Percentiles rank a stretch among this genome's conserved stretches.
These are phyloP conservation scores for Vitis hybrid DNA, from an alignment of 177 flowering plant genomes.

Conservation along the genomic window DNA sequence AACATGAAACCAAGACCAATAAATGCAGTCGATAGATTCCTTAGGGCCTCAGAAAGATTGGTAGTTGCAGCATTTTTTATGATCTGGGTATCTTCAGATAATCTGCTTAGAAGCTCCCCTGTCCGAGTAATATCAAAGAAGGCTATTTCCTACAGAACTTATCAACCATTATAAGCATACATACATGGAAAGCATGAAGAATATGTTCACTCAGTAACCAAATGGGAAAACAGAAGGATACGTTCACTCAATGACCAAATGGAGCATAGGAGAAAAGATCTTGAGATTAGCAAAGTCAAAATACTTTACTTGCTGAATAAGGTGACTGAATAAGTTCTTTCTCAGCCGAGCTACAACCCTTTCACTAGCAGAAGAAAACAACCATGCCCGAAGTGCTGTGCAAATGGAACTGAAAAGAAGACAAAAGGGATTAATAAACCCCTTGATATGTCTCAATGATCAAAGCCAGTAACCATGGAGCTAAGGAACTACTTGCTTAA, in stretches of 20 bases:
- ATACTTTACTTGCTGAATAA: slow-evolving; percentile 59
- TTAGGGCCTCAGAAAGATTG: slow-evolving; percentile 89
- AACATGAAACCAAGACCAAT: slow-evolving; percentile 95
- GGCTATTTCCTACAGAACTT: slow-evolving; percentile 47
- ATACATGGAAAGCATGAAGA: background rate
- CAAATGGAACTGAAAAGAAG: slow-evolving; percentile 61
- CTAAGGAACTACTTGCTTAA: background rate
- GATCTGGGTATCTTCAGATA: slow-evolving; percentile 97
- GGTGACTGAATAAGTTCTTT: slow-evolving; percentile 79
- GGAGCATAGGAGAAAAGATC: background rate
- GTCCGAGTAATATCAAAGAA: slow-evolving; percentile 79
- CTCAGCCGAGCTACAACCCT: slow-evolving; percentile 94
- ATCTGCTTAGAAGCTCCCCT: slow-evolving; percentile 93
- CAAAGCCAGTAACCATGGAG: background rate
- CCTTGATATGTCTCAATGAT: background rate
- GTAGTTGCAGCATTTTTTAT: slow-evolving; percentile 98
- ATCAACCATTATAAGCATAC: background rate
- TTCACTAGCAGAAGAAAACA: slow-evolving; percentile 94
- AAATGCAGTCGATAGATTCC: slow-evolving; percentile 72
- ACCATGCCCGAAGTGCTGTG: slow-evolving; percentile 88
- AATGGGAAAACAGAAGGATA: slow-evolving; percentile 1
- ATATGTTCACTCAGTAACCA: background rate
- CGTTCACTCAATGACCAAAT: background rate
- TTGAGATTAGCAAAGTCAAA: background rate
- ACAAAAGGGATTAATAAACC: background rate